These are phyloP conservation scores for Fraxinus latifolia DNA, from an alignment of 305 asterid species.

Conservation along the genomic window DNA sequence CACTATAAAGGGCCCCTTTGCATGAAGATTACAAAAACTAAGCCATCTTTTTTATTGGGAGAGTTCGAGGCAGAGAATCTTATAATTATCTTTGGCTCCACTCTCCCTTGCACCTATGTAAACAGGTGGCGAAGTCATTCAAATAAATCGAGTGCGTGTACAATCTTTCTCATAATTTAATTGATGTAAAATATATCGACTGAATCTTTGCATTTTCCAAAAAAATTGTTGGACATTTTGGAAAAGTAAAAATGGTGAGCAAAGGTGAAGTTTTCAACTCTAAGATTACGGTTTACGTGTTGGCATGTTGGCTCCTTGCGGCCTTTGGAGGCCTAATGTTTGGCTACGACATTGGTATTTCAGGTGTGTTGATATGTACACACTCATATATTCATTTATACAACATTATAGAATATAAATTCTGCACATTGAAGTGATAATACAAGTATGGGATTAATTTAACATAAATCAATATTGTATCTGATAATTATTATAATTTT, in stretches of 20 bases:
- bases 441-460: background rate
- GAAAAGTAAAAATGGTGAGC: background rate
- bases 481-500: background rate
- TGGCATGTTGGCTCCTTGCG: conserved; percentile 44
- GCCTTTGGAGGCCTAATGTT: conserved; percentile 59
- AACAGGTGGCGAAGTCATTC: background rate
- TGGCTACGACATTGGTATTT: conserved; percentile 58
- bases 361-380: conserved; percentile 35
- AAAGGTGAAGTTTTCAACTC: conserved; percentile 19
- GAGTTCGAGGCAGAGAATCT: background rate
- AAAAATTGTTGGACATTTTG: background rate
- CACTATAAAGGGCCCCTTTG: background rate
- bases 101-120: background rate
- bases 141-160: background rate
- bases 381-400: too few relatives aligned
- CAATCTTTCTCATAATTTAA: background rate
- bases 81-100: background rate
- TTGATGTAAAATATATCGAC: background rate
- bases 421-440: background rate
- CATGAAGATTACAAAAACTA: background rate
- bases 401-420: background rate
- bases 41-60: background rate
- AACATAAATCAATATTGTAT: background rate
- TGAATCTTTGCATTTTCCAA: background rate
- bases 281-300: conserved; percentile 34